These are phyloP conservation scores for Plenodomus tracheiphilus DNA, from an alignment of 2,329 filamentous ascomycete species.

Conservation along the genomic window DNA sequence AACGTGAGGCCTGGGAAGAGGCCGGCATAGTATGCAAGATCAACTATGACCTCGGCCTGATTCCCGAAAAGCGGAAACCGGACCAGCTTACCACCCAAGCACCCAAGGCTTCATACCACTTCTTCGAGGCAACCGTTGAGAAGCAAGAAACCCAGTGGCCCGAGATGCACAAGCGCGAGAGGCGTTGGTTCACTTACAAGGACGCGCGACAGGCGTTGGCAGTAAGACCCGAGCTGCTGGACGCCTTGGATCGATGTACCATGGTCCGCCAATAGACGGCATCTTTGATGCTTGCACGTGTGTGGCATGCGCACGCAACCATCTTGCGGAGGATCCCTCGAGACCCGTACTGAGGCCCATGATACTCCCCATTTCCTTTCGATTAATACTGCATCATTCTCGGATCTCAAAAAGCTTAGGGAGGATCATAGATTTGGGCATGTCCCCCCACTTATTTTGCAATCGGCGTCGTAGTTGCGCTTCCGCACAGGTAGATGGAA, in stretches of 20 bases:
- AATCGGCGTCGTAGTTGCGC: constrained; percentile 39
- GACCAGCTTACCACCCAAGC: constrained; percentile 59
- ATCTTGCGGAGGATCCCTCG: constrained; percentile 3
- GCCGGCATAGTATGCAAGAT: constrained; percentile 87
- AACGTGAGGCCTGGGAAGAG: constrained; percentile 96
- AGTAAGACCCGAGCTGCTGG: constrained; percentile 80
- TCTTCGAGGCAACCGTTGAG: constrained; percentile 86
- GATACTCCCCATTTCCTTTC: constrained; percentile 16
- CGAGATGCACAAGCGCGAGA: constrained; percentile 86
- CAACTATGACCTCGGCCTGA: constrained; percentile 81
- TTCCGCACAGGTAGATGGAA: constrained; percentile 33
- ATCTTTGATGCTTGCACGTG: constrained; percentile 11
- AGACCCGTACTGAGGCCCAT: constrained; percentile 10
- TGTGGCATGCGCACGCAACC: constrained; percentile 13
- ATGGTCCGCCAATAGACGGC: constrained; percentile 42
- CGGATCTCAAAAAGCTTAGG: constrained; percentile 34
- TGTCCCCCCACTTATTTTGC: constrained; percentile 16
- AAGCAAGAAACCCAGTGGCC: constrained; percentile 89
- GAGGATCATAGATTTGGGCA: constrained; percentile 23
- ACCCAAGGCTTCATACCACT: constrained; percentile 77
- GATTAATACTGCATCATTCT: constrained; percentile 34
- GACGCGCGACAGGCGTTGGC: constrained; percentile 79
- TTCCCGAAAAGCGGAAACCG: constrained; percentile 73
- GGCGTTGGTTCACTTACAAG: constrained; percentile 85
- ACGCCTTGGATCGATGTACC: constrained; percentile 81